Base-by-base conservation (phyloP, 176 grass and related monocot genomes). In the Rhynchospora tenuis region DNA sequence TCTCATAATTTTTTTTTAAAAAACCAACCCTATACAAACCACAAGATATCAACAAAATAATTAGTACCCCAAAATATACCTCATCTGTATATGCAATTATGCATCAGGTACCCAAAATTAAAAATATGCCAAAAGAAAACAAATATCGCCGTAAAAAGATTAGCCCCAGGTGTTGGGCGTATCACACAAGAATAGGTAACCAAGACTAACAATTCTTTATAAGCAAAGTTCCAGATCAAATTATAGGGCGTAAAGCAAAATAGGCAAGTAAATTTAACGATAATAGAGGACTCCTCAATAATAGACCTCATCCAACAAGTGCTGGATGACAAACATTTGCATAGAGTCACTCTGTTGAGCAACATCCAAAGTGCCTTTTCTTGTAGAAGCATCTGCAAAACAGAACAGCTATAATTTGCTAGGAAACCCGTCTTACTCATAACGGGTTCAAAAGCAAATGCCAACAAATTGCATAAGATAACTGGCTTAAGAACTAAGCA, bases 381-480 rank as follows among this genome's bases (percentile, higher is more conserved):
- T 67, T 65, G 84, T 54, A 69, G 62, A 55, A 29, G 14, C 61
- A 73, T 48, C 85, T 85, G 80, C 19, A 20, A 52, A 80, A 77
- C 50, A 74, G 5, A 60, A 56, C 46, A 5, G 74, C 77, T 52
- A 84, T 42, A 27, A 65, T 47, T 22, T 63, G 42, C 54, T 63
- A 57, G n/a, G 57, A 64, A 23, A 81, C 54, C 54, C 78, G 2
- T 47, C 57, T 81, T 63, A 61, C 62, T 61, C 29, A 81, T 15
- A 43, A 81, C 19, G 10, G 82, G 31, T 66, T n/a, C 27, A 71
- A 17, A 24, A 84, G 81, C 64, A 80, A 58, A 68, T 71, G 84
- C 63, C 50, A 77, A 76, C 72, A 76, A 28, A 77, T 55, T 56
- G 73, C 48, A 77, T 77, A 17, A 77, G 73, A 84, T 17, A 80